phyloP scores from a whole-genome alignment of 2,329 filamentous ascomycete genomes.

The Fusarium protoensiforme region DNA sequence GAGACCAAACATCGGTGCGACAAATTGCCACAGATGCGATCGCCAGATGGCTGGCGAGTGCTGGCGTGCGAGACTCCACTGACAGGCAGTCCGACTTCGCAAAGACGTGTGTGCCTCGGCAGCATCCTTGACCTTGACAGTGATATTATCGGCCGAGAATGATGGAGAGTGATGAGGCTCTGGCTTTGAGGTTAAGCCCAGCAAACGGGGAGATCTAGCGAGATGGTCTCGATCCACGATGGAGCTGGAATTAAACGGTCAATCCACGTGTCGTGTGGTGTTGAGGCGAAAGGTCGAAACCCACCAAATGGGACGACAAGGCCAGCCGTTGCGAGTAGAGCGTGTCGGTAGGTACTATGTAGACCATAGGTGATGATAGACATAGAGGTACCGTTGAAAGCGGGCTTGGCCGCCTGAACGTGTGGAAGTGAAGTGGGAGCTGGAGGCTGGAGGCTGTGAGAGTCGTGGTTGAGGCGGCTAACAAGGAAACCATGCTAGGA shows the following conservation, averaged over 20 bases:
- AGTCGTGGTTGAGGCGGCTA: constrained; percentile 30
- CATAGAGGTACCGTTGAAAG: background rate
- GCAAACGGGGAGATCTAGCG: background rate
- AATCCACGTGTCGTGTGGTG: constrained; percentile 1
- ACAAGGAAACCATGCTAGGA: constrained; percentile 9
- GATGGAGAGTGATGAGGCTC: background rate
- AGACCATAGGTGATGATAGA: background rate
- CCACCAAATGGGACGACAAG: background rate
- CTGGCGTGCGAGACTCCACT: constrained; percentile 22
- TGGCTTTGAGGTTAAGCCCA: background rate
- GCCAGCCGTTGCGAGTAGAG: constrained; percentile 11
- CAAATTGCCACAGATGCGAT: constrained; percentile 19
- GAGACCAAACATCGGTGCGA: constrained; percentile 6
- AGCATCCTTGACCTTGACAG: background rate
- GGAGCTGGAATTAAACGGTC: constrained; percentile 5
- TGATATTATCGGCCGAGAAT: background rate
- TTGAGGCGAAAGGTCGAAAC: constrained; percentile 5
- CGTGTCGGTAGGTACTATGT: background rate
- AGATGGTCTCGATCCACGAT: background rate
- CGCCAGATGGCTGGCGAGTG: constrained; percentile 4
- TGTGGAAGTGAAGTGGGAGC: no score
- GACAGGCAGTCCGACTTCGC: constrained; percentile 24
- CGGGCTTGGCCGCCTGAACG: background rate
- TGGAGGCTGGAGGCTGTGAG: constrained; percentile 6
- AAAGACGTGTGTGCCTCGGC: constrained; percentile 7